These are phyloP conservation scores for Candida dajiaensis DNA, from an alignment of 805 yeast genomes.

Conservation along the genomic window DNA sequence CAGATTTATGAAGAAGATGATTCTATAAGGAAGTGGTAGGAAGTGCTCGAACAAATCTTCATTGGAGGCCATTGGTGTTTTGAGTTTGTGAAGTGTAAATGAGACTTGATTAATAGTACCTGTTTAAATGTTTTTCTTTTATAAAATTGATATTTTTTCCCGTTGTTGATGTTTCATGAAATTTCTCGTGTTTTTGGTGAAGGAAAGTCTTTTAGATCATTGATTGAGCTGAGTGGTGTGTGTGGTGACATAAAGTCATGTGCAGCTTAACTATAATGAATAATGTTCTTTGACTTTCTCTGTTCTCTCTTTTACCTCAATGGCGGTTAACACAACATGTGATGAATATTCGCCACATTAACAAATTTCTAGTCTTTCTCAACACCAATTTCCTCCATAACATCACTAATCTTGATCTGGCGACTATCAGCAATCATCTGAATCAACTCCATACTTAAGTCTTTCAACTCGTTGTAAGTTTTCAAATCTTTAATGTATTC, in stretches of 20 bases:
- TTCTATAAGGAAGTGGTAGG: constrained; percentile 11
- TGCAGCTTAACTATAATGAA: too few relatives aligned
- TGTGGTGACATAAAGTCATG: too few relatives aligned
- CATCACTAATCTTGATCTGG: constrained; percentile 37
- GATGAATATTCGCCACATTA: too few relatives aligned
- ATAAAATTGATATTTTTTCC: too few relatives aligned
- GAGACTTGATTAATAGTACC: too few relatives aligned
- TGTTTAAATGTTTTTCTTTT: background rate
- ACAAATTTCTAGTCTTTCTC: constrained; percentile 5
- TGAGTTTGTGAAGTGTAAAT: too few relatives aligned
- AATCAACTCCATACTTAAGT: constrained; percentile 50
- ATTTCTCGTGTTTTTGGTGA: too few relatives aligned
- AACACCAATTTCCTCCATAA: constrained; percentile 48
- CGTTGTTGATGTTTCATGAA: too few relatives aligned
- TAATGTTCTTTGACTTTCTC: too few relatives aligned
- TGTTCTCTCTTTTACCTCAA: too few relatives aligned
- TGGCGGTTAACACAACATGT: background rate
- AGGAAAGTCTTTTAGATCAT: too few relatives aligned
- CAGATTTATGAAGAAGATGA: constrained; percentile 4
- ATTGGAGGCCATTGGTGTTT: background rate
- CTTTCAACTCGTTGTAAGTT: constrained; percentile 58
- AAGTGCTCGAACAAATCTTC: constrained; percentile 2
- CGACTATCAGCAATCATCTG: constrained; percentile 58
- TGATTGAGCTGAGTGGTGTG: too few relatives aligned
- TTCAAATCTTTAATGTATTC: constrained; percentile 48